phyloP scores from a whole-genome alignment of 1,284 basidiomycete genomes.

The Kalmanozyma brasiliensis region DNA sequence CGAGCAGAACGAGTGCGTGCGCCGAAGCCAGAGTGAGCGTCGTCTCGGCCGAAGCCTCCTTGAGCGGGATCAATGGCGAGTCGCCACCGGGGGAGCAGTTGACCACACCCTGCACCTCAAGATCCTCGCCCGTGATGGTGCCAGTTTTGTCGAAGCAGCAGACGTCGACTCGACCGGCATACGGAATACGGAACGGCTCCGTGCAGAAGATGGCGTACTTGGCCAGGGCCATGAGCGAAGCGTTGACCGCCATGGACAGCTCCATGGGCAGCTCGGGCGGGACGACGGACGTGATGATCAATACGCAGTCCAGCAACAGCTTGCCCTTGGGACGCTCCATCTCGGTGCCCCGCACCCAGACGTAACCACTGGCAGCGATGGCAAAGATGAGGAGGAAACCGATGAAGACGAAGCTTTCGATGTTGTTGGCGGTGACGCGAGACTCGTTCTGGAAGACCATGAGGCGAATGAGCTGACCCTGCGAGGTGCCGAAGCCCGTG shows the following conservation, averaged over 20 bases:
- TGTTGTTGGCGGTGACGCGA: conserved; percentile 65
- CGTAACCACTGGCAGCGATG: conserved; percentile 64
- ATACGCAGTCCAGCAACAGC: conserved; percentile 65
- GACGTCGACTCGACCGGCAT: conserved; percentile 66
- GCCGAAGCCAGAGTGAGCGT: conserved; percentile 90
- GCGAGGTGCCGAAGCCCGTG: conserved; percentile 67
- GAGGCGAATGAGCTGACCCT: conserved; percentile 66
- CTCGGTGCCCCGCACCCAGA: conserved; percentile 63
- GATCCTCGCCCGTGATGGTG: conserved; percentile 67
- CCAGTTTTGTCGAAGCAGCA: conserved; percentile 69
- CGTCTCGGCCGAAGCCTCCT: conserved; percentile 80
- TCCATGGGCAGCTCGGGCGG: conserved; percentile 68
- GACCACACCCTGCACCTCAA: conserved; percentile 66
- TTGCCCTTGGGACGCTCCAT: conserved; percentile 67
- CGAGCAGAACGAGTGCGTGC: conserved; percentile 91
- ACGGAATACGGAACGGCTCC: conserved; percentile 68
- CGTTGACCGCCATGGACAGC: conserved; percentile 67
- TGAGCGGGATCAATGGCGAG: conserved; percentile 77
- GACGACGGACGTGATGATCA: conserved; percentile 68
- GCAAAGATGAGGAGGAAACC: conserved; percentile 67
- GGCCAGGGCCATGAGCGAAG: conserved; percentile 79
- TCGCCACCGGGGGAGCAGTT: conserved; percentile 45
- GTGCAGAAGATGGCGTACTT: conserved; percentile 74
- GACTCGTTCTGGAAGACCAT: conserved; percentile 68
- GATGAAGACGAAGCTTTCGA: conserved; percentile 67